Conservation (phyloP, 2,329 filamentous ascomycete genomes). For the Elsinoe ampelina region DNA sequence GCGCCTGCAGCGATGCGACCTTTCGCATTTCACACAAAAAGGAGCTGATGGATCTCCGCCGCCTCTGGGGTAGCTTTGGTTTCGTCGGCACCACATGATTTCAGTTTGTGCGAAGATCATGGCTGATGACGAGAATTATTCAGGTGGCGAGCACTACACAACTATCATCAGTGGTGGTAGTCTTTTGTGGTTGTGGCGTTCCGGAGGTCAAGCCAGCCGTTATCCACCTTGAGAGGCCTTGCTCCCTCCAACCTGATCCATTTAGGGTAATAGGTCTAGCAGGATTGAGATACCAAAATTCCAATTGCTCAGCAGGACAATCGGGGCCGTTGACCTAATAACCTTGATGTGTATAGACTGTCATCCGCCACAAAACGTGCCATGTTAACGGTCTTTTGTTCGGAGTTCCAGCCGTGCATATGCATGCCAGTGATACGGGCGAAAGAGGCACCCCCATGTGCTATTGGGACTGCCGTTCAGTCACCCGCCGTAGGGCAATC, state of each 20-base stretch:
- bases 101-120: neutral
- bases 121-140: neutral
- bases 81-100: neutral
- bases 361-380: slow-evolving; percentile 6
- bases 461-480: neutral
- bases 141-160: no score
- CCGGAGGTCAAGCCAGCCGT: neutral
- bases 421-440: neutral
- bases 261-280: neutral
- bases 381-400: neutral
- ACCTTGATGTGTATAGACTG: neutral
- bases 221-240: neutral
- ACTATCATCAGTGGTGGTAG: no score
- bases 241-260: neutral
- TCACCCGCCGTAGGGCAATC: neutral
- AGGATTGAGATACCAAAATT: neutral
- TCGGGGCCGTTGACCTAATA: neutral
- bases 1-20: neutral
- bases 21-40: neutral
- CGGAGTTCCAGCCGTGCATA: neutral
- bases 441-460: neutral
- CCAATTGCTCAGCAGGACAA: neutral
- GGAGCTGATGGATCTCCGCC: neutral
- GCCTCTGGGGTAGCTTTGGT: neutral
- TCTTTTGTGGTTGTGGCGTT: neutral